Base-by-base conservation (phyloP, 2,329 filamentous ascomycete genomes). In the Talaromyces islandicus region DNA sequence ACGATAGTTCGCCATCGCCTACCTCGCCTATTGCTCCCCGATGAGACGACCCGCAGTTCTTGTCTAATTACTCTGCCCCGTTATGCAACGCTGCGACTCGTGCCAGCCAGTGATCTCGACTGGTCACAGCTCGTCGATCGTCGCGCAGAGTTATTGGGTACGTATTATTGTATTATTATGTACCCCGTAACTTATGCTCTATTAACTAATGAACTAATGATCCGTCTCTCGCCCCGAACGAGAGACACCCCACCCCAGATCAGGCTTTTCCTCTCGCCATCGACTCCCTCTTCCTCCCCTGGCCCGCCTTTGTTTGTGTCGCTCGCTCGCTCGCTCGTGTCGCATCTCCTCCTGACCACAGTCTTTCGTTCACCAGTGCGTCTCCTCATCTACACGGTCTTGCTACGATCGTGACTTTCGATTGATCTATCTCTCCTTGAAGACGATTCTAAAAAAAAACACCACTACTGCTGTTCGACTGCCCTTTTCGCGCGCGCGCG, bases 341-440 rank as follows among this genome's bases (percentile, higher is more conserved):
- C 48, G 19, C 19, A 51, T 61, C 61, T 59, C 64, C 65, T 64
- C 64, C 64, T 68, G 64, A 69, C 70, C 67, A 61, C 60, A 63
- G 66, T 67, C 65, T 63, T 63, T 67, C 66, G 62, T 68, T 69
- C 64, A 61, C 63, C 60, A 63, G 60, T 63, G 63, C 54, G 54
- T 41, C 21, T 32, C 14, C 24, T 19, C 35, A 38, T 25, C 52
- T 48, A 17, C 30, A 24, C 19, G 59, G 59, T 57, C 59, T 46
- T 29, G 27, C n/a, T 48, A 14, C 41, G 25, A 29, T 53, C 27
- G 48, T 25, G 27, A n/a, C 48, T 52, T 52, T 52, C 43, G 43
- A 50, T 52, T 29, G 12, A 29, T 51, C 17, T n/a, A 19, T 57
- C 59, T 56, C 55, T 60, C 55, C 55, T 60, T 54, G 50, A 56